Evolutionary conservation across 352 stramenopile species (phyloP).

Genomic region (Phytophthora boehmeriae): DNA sequence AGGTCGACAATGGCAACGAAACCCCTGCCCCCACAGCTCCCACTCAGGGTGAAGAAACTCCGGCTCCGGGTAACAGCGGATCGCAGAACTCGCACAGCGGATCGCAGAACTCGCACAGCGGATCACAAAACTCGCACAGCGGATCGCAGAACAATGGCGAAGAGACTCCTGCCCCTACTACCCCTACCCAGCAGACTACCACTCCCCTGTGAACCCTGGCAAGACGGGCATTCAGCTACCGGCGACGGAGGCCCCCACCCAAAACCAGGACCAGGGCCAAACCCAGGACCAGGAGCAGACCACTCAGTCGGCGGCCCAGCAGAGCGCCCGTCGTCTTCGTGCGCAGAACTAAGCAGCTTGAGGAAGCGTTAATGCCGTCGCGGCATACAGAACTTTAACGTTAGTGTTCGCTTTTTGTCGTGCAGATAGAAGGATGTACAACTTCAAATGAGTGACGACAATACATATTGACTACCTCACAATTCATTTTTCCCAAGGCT

Average conservation of each 20-base stretch:
- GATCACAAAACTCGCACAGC: neutral
- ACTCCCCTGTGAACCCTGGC: constrained; percentile 4
- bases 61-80: constrained; percentile 4
- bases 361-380: constrained; percentile 11
- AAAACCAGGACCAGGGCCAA: neutral
- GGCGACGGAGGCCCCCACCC: neutral
- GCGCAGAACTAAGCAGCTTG: constrained; percentile 28
- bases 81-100: constrained; percentile 6
- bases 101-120: constrained; percentile 5
- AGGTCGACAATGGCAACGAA: constrained; percentile 9
- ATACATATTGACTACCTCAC: constrained; percentile 13
- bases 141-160: constrained; percentile 3
- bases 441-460: constrained; percentile 14
- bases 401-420: constrained; percentile 11
- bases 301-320: constrained; percentile 24
- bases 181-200: neutral
- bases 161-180: constrained; percentile 2
- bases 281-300: constrained; percentile 11
- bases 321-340: constrained; percentile 30
- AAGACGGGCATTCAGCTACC: constrained; percentile 9
- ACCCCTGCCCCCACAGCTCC: neutral
- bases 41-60: neutral
- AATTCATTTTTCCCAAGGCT: too few relatives aligned
- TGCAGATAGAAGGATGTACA: constrained; percentile 14
- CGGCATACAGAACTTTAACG: constrained; percentile 9